Conservation (phyloP, 257 asterid species). For the Penstemon davidsonii region DNA sequence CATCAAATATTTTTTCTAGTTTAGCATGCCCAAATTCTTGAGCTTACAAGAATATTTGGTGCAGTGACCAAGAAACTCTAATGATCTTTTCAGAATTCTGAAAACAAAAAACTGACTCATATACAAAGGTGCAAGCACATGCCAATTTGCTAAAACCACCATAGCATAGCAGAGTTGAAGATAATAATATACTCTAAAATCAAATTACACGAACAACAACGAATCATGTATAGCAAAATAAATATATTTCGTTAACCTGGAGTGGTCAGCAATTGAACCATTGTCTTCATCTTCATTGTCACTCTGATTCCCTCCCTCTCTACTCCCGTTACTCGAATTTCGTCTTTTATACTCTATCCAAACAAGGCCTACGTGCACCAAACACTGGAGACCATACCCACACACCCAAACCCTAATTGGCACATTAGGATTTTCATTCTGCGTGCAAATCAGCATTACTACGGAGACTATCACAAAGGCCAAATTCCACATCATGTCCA, state of each 20-base stretch:
- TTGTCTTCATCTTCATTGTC: conserved; percentile 36
- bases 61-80: too few species aligned
- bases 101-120: too few species aligned
- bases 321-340: conserved; percentile 26
- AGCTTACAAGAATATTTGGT: too few species aligned
- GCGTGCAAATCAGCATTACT: conserved; percentile 60
- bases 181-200: too few species aligned
- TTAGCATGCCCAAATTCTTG: too few species aligned
- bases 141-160: too few species aligned
- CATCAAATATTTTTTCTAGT: too few species aligned
- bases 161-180: too few species aligned
- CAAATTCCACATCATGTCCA: conserved; percentile 85
- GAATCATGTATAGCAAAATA: background rate
- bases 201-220: background rate
- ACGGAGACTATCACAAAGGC: conserved; percentile 74
- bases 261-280: background rate
- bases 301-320: conserved; percentile 16
- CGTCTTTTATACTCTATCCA: conserved; percentile 73
- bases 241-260: conserved; percentile 54
- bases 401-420: conserved; percentile 92
- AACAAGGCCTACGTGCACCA: conserved; percentile 79
- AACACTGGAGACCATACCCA: conserved; percentile 83
- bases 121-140: too few species aligned
- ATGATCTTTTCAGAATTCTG: too few species aligned
- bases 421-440: conserved; percentile 58